Evolutionary conservation across 495 filamentous ascomycete species (phyloP).

Genomic region (Elaphomyces granulatus): DNA sequence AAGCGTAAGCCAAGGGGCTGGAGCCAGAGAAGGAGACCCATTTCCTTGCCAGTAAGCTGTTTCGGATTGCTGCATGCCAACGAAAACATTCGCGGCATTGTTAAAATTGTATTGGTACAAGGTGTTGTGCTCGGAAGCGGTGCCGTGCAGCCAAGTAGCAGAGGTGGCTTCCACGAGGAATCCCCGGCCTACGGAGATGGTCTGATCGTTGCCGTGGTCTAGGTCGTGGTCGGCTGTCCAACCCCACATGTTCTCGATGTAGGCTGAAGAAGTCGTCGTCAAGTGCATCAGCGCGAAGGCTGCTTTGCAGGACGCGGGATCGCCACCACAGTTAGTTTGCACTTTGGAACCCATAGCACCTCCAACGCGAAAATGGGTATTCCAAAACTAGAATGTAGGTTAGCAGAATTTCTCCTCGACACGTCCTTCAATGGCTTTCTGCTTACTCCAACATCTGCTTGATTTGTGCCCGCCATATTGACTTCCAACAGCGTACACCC

Average conservation of each 20-base stretch:
- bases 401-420: too few species aligned
- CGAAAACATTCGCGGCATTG: slow-evolving; percentile 32
- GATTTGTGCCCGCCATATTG: slow-evolving; percentile 33
- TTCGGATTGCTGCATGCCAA: slow-evolving; percentile 32
- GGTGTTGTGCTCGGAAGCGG: slow-evolving; percentile 32
- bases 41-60: slow-evolving; percentile 34
- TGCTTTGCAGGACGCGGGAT: slow-evolving; percentile 32
- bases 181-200: slow-evolving; percentile 37
- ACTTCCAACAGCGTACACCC: slow-evolving; percentile 37
- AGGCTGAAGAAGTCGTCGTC: slow-evolving; percentile 30
- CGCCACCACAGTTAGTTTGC: slow-evolving; percentile 22
- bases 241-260: slow-evolving; percentile 45
- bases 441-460: slow-evolving; percentile 42
- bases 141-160: slow-evolving; percentile 31
- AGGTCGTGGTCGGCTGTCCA: slow-evolving; percentile 43
- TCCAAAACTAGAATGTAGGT: too few species aligned
- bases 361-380: slow-evolving; percentile 38
- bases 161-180: slow-evolving; percentile 32
- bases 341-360: slow-evolving; percentile 34
- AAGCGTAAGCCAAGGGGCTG: slow-evolving; percentile 28
- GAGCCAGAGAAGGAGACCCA: slow-evolving; percentile 23
- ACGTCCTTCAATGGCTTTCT: too few species aligned
- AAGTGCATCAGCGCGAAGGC: slow-evolving; percentile 38
- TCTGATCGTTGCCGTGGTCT: slow-evolving; percentile 23
- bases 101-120: slow-evolving; percentile 39